Conservation (phyloP, 257 asterid species). For the Capsicum pubescens region DNA sequence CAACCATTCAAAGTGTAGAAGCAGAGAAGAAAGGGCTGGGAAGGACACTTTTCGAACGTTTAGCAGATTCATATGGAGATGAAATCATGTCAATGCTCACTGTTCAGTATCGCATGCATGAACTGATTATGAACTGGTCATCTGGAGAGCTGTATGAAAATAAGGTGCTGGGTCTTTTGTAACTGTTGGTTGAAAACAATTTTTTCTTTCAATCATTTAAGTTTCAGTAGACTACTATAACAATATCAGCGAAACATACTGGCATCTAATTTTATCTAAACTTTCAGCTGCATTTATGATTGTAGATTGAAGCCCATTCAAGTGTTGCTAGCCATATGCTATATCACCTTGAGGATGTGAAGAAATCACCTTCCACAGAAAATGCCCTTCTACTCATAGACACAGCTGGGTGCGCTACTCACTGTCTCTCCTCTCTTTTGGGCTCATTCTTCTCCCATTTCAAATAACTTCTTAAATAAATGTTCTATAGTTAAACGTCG, state of each 20-base stretch:
- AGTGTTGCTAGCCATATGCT: conserved; percentile 82
- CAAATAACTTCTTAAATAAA: background rate
- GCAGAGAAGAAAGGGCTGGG: conserved; percentile 96
- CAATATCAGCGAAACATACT: background rate
- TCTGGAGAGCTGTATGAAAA: conserved; percentile 83
- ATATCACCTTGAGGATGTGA: conserved; percentile 77
- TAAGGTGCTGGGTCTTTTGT: conserved; percentile 62
- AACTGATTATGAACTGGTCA: conserved; percentile 94
- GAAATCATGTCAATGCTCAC: conserved; percentile 89
- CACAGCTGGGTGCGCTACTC: conserved; percentile 76
- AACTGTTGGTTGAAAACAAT: conserved; percentile 15
- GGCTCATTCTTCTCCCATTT: conserved; percentile 23
- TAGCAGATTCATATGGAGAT: conserved; percentile 82
- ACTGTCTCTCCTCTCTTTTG: background rate
- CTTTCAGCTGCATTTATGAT: conserved; percentile 34
- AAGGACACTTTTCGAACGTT: conserved; percentile 93
- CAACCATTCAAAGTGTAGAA: conserved; percentile 96
- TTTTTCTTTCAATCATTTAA: background rate
- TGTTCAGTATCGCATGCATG: conserved; percentile 98
- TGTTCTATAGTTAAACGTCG: conserved; percentile 1
- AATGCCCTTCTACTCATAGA: conserved; percentile 87
- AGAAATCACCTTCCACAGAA: conserved; percentile 79
- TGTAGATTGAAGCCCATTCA: conserved; percentile 86
- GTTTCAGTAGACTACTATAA: background rate
- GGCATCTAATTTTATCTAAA: conserved; percentile 30